These are phyloP conservation scores for Hemileccinum impolitum DNA, from an alignment of 768 basidiomycete species.

Conservation along the genomic window DNA sequence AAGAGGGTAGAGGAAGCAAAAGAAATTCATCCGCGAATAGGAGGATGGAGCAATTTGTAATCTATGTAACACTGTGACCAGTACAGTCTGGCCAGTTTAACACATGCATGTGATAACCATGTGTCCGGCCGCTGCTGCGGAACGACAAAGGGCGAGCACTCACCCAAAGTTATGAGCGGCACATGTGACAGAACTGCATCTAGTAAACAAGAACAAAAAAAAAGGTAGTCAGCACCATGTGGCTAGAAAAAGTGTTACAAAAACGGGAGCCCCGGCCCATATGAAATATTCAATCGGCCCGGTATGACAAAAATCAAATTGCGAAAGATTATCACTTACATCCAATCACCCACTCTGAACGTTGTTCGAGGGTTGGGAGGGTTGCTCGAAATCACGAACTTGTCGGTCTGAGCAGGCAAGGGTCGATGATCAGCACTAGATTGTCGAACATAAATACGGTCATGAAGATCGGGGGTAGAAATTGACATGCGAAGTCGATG, in stretches of 20 bases:
- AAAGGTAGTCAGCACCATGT: slow-evolving; percentile 6
- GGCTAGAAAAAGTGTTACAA: background rate
- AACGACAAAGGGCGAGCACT: slow-evolving; percentile 30
- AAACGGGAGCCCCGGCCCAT: slow-evolving; percentile 15
- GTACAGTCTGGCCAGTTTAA: slow-evolving; percentile 7
- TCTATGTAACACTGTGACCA: slow-evolving; percentile 16
- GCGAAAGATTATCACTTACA: slow-evolving; percentile 47
- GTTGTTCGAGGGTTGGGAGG: slow-evolving; percentile 67
- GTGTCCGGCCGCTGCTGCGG: background rate
- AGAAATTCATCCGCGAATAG: slow-evolving; percentile 22
- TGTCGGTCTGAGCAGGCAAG: slow-evolving; percentile 21
- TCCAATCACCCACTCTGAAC: slow-evolving; percentile 73
- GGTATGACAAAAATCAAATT: slow-evolving; percentile 17
- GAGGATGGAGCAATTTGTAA: slow-evolving; percentile 26
- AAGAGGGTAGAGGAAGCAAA: slow-evolving; percentile 8
- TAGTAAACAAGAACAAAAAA: too few relatives aligned
- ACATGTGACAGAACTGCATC: slow-evolving; percentile 66
- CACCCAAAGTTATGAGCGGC: slow-evolving; percentile 86
- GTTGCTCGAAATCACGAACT: slow-evolving; percentile 62
- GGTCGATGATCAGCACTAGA: background rate
- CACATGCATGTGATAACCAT: slow-evolving; percentile 1
- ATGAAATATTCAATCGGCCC: slow-evolving; percentile 8
- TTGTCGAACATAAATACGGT: slow-evolving; percentile 12
- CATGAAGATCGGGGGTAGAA: slow-evolving; percentile 33
- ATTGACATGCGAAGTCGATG: slow-evolving; percentile 34